These are phyloP conservation scores for Tarenaya hassleriana DNA, from an alignment of 345 rosid genomes.

Conservation along the genomic window DNA sequence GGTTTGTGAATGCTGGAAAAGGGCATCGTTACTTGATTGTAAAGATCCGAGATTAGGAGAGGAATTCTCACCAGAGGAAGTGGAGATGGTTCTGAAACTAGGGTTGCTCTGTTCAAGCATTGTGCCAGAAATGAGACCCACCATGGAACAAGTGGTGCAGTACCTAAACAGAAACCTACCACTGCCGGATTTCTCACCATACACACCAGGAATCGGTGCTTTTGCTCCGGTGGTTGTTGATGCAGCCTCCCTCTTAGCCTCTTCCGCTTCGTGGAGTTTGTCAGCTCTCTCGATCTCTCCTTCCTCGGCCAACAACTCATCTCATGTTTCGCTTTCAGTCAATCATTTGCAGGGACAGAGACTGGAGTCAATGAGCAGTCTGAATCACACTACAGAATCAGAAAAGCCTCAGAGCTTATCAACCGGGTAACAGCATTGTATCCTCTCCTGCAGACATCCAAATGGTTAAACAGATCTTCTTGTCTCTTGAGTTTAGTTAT, in stretches of 20 bases:
- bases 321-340: background rate
- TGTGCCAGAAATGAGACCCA: constrained; percentile 32
- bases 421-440: too few relatives aligned
- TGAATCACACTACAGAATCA: too few relatives aligned
- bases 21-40: constrained; percentile 28
- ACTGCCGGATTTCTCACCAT: constrained; percentile 23
- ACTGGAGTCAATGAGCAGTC: too few relatives aligned
- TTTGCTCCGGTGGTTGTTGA: constrained; percentile 27
- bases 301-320: constrained; percentile 18
- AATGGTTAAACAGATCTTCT: too few relatives aligned
- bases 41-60: constrained; percentile 32
- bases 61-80: constrained; percentile 21
- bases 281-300: constrained; percentile 17
- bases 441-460: too few relatives aligned
- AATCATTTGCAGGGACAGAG: background rate
- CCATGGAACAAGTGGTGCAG: constrained; percentile 29
- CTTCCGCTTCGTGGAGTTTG: constrained; percentile 12
- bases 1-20: constrained; percentile 34
- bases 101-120: constrained; percentile 39
- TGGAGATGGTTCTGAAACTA: constrained; percentile 38
- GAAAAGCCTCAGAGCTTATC: too few relatives aligned
- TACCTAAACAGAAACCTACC: constrained; percentile 17
- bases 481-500: too few relatives aligned
- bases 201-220: constrained; percentile 23
- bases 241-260: constrained; percentile 15